phyloP scores from a whole-genome alignment of 495 filamentous ascomycete species.

The Hypoxylon crocopeplum region DNA sequence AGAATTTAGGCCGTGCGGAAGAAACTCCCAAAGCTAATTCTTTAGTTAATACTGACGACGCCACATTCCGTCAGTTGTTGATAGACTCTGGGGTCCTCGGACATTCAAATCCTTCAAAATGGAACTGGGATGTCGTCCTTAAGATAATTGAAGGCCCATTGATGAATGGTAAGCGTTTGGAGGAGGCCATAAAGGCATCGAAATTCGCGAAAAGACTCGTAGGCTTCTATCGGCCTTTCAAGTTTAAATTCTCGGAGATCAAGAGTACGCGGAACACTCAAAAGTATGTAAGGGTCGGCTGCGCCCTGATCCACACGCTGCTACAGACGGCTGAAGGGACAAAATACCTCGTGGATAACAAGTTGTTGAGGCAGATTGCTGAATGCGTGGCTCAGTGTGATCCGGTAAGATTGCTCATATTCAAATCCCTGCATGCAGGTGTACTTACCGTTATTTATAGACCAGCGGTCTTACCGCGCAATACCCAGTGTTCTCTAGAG shows the following conservation, averaged over 20 bases:
- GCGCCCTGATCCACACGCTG: slow-evolving; percentile 82
- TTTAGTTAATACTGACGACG: slow-evolving; percentile 81
- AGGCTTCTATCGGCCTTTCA: slow-evolving; percentile 96
- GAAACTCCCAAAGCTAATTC: slow-evolving; percentile 77
- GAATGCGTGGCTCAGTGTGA: slow-evolving; percentile 96
- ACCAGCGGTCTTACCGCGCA: slow-evolving; percentile 88
- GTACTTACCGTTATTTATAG: slow-evolving; percentile 47
- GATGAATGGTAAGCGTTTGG: slow-evolving; percentile 87
- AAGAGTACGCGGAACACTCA: slow-evolving; percentile 90
- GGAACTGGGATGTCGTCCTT: slow-evolving; percentile 94
- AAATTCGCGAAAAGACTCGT: slow-evolving; percentile 95
- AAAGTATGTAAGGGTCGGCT: slow-evolving; percentile 89
- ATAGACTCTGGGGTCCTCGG: slow-evolving; percentile 87
- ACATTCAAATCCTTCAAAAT: slow-evolving; percentile 87
- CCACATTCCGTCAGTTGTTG: slow-evolving; percentile 81
- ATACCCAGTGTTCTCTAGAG: slow-evolving; percentile 84
- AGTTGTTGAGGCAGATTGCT: slow-evolving; percentile 88
- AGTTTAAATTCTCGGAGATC: slow-evolving; percentile 87
- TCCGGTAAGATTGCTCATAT: slow-evolving; percentile 50
- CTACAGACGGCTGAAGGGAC: slow-evolving; percentile 84
- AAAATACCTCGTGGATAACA: slow-evolving; percentile 86
- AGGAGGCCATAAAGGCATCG: slow-evolving; percentile 91
- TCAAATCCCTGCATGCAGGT: neutral
- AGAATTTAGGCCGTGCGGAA: slow-evolving; percentile 50
- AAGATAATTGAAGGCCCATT: slow-evolving; percentile 92